A percentile compares a stretch with the other conserved stretches of the same genome.
Evolutionary conservation across 202 grass and related monocot genomes (phyloP).

Genomic region (Schoenoplectus tabernaemontani): DNA sequence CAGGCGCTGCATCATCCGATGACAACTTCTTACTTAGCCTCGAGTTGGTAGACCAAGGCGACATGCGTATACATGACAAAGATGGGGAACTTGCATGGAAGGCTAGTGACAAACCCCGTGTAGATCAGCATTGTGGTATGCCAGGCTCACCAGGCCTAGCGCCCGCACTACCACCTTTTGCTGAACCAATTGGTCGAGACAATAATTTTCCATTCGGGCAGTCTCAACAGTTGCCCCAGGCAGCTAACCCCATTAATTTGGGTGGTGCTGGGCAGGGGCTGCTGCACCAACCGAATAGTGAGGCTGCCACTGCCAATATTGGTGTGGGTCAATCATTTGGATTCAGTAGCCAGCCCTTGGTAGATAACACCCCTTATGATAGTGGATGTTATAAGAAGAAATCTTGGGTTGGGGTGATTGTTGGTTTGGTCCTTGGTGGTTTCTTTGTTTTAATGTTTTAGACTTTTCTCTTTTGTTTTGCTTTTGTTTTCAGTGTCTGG

Average conservation of each 20-base stretch:
- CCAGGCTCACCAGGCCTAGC: conserved; percentile 49
- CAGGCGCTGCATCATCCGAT: conserved; percentile 39
- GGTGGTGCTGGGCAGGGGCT: neutral
- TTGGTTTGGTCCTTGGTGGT: neutral
- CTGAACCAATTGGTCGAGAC: conserved; percentile 40
- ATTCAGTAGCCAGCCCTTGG: conserved; percentile 47
- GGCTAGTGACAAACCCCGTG: conserved; percentile 51
- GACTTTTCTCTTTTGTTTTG: neutral
- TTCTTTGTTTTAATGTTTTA: neutral
- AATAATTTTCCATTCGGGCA: conserved; percentile 43
- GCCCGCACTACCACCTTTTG: conserved; percentile 50
- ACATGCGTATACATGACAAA: conserved; percentile 86
- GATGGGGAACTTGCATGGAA: conserved; percentile 79
- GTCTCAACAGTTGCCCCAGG: neutral
- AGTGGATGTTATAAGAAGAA: conserved; percentile 31
- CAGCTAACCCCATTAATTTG: neutral
- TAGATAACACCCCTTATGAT: conserved; percentile 76
- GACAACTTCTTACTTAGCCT: conserved; percentile 56
- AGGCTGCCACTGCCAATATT: conserved; percentile 13
- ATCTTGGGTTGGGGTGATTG: neutral
- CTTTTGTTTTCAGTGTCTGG: neutral
- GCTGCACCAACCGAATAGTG: conserved; percentile 8
- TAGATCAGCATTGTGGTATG: conserved; percentile 57
- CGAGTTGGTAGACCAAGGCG: conserved; percentile 78
- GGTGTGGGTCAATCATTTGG: conserved; percentile 38